A percentile compares a stretch with the other conserved stretches of the same genome.
phyloP scores from a whole-genome alignment of 2,329 filamentous ascomycete genomes.

The Neopestalotiopsis sp. region DNA sequence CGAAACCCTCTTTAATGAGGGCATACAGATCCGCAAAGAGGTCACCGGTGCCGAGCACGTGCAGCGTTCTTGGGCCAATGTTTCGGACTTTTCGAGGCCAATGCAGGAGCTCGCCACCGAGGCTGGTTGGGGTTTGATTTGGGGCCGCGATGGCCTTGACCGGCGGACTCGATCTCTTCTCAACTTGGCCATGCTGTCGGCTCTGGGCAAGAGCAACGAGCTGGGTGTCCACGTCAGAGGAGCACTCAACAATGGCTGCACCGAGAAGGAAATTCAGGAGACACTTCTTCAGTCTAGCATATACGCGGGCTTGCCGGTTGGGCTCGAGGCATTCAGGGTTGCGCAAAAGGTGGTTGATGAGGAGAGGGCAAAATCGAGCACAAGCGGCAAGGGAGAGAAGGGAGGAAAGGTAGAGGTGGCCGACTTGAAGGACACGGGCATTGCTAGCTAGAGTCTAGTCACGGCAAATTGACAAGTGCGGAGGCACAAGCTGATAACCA shows the following conservation, averaged over 20 bases:
- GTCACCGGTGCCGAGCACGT: conserved; percentile 15
- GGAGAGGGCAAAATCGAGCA: background rate
- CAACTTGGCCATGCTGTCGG: conserved; percentile 15
- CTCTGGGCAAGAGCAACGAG: conserved; percentile 15
- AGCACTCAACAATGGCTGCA: conserved; percentile 13
- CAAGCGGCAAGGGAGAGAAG: no score
- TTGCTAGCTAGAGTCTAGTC: background rate
- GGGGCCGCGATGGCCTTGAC: conserved; percentile 13
- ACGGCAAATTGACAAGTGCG: background rate
- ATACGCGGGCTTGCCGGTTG: conserved; percentile 13
- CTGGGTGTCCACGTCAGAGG: conserved; percentile 13
- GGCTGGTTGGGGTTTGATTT: conserved; percentile 16
- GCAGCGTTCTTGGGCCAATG: conserved; percentile 15
- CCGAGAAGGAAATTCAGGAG: conserved; percentile 14
- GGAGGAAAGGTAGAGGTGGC: background rate
- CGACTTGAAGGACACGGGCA: background rate
- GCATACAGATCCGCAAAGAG: conserved; percentile 10
- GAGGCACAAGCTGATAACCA: no score
- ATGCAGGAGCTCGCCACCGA: conserved; percentile 18
- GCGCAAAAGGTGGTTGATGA: conserved; percentile 15
- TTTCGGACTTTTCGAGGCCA: conserved; percentile 12
- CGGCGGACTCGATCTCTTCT: conserved; percentile 12
- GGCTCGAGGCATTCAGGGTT: conserved; percentile 14
- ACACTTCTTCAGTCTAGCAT: conserved; percentile 12
- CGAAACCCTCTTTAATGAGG: conserved; percentile 11